Base-by-base conservation (phyloP, 345 rosid species). In the Eucalyptus pauciflora region DNA sequence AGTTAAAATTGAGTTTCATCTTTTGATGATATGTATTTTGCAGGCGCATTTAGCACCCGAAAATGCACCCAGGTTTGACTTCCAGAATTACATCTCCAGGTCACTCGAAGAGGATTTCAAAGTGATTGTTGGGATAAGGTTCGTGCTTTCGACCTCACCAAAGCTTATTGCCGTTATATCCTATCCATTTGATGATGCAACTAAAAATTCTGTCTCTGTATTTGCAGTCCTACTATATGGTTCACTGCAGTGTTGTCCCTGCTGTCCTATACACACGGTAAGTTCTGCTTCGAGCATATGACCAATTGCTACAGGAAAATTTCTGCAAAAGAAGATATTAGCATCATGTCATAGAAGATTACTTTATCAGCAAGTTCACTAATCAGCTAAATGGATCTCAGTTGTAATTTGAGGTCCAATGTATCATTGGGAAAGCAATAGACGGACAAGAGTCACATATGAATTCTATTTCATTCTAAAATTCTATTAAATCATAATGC, bases 1-100 rank as follows among this genome's bases (percentile, higher is more conserved):
- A 18, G 83, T 37, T 37, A 18, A 37, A 76, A 37, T 45, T 10
- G 27, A 76, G 83, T 20, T 37, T 76, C 83, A 76, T 18, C 46
- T 76, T 6, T 69, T 10, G 51, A 54, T 54, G 7, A n/a, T 48
- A 43, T 9, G n/a, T 67, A 46, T 37, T 93, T 93, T 93, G 79
- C 96, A 98, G 99, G 98, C 99, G 76, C 99, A 98, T 94, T 89
- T 98, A 90, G 95, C 98, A 60, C 96, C 97, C 62, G 95, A 93
- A 88, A 95, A 96, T 88, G 94, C 89, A 92, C 90, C 92, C 88
- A 95, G 58, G 89, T 98, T 98, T 20, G 94, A 98, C 92, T 98
- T 98, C 87, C 97, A 93, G 91, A 93, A 96, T 62, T 98, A 98
- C 91, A 97, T 98, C 80, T 90, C 91, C 69, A 94, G 96, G 93